Percentiles rank a stretch among this genome's conserved stretches.
Evolutionary conservation across 2,329 filamentous ascomycete genomes (phyloP).

Genomic region (Apiospora pterosperma): DNA sequence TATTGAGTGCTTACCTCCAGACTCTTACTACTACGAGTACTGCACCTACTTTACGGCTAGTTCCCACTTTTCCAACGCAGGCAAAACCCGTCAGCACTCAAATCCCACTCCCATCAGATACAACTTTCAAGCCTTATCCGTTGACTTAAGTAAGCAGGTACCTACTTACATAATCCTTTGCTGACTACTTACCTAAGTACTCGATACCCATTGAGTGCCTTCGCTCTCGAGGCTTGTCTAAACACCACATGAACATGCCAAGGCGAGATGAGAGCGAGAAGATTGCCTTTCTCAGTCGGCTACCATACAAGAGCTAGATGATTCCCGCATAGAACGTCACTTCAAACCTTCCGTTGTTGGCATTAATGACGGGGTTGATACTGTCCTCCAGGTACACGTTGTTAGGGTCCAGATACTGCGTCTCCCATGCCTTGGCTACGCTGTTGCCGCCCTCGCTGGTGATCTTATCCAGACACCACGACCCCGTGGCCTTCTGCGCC

Average conservation of each 20-base stretch:
- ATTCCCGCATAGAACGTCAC: slow-evolving; percentile 17
- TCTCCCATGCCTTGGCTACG: slow-evolving; percentile 14
- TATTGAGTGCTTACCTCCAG: no score
- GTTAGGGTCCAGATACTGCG: slow-evolving; percentile 12
- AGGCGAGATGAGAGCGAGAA: no score
- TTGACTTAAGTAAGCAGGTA: no score
- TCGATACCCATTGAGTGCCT: no score
- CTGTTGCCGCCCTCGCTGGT: slow-evolving; percentile 15
- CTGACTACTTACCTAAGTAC: no score
- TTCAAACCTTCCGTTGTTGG: slow-evolving; percentile 17
- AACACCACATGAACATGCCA: no score
- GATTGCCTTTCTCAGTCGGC: no score
- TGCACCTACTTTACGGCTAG: no score
- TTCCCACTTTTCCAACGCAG: no score
- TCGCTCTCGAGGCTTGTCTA: no score
- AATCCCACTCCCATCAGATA: neutral
- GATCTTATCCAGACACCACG: slow-evolving; percentile 20
- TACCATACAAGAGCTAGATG: slow-evolving; percentile 7
- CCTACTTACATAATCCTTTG: no score
- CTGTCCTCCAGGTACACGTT: slow-evolving; percentile 16
- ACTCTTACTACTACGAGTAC: no score
- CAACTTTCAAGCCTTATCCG: neutral
- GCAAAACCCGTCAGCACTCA: neutral
- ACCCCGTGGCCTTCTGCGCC: slow-evolving; percentile 16
- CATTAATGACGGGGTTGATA: slow-evolving; percentile 19